Conservation (phyloP, 306 rosid genomes). For the Herpetospermum pedunculosum region DNA sequence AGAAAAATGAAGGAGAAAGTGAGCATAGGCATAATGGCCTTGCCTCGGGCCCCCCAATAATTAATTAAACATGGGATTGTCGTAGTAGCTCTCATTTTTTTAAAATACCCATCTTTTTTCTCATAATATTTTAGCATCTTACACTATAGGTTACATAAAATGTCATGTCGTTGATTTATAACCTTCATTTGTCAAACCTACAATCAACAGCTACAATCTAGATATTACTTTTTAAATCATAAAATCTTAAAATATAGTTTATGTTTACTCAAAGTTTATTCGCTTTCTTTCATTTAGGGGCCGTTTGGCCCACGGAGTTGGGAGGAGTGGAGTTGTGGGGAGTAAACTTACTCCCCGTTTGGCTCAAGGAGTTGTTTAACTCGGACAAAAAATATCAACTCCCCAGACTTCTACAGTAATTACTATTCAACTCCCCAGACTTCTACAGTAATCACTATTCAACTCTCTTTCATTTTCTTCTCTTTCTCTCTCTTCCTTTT, state of each 20-base stretch:
- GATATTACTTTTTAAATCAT: background rate
- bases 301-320: too few species aligned
- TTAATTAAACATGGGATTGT: conserved; percentile 3
- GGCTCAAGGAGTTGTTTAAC: too few species aligned
- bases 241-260: background rate
- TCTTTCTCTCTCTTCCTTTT: too few species aligned
- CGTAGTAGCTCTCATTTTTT: background rate
- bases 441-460: too few species aligned
- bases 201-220: background rate
- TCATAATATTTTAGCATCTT: background rate
- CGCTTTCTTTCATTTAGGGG: too few species aligned
- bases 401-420: too few species aligned
- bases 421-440: too few species aligned
- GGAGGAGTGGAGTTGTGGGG: too few species aligned
- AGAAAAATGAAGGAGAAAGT: background rate
- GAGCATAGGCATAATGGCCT: background rate
- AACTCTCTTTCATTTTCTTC: too few species aligned
- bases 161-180: background rate
- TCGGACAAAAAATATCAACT: too few species aligned
- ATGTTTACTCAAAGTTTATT: background rate
- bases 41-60: background rate
- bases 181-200: background rate
- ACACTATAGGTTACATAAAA: background rate
- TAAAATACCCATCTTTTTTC: background rate
- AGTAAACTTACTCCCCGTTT: too few species aligned